Conservation (phyloP, 2,329 filamentous ascomycete species). For the Sphaerulina vaccinii region DNA sequence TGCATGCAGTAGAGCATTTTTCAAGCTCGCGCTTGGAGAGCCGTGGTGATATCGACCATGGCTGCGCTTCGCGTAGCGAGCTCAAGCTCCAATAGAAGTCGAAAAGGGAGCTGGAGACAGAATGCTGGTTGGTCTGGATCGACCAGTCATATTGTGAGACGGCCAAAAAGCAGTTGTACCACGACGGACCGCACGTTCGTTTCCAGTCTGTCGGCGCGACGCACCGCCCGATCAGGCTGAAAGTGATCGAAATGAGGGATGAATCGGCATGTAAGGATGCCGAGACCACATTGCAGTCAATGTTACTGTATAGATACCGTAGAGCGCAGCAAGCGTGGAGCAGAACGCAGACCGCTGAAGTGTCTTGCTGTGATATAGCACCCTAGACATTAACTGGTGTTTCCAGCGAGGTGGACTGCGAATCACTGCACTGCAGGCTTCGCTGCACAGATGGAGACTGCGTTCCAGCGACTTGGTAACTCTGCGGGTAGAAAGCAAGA, state of each 20-base stretch:
- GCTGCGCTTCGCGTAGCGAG: no score
- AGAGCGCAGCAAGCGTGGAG: not conserved
- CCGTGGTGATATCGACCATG: no score
- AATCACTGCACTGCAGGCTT: no score
- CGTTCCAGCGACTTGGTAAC: not conserved
- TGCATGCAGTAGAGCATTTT: no score
- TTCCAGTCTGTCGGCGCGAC: conserved; percentile 6
- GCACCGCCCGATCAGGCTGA: conserved; percentile 9
- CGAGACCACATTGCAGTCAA: not conserved
- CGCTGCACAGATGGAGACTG: not conserved
- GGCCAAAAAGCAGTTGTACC: not conserved
- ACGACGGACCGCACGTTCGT: conserved; percentile 4
- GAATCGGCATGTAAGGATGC: not conserved
- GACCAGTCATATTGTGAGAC: conserved; percentile 7
- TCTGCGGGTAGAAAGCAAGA: not conserved
- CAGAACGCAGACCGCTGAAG: not conserved
- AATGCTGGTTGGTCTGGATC: no score
- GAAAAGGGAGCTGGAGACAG: no score
- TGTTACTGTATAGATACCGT: not conserved
- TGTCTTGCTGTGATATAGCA: not conserved
- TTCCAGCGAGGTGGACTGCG: not conserved
- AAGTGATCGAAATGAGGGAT: not conserved
- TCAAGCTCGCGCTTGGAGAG: no score
- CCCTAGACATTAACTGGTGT: not conserved
- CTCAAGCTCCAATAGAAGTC: no score